Percentiles rank a stretch among this genome's conserved stretches.
These are phyloP conservation scores for Pythium volutum DNA, from an alignment of 352 stramenopile genomes.

Conservation along the genomic window DNA sequence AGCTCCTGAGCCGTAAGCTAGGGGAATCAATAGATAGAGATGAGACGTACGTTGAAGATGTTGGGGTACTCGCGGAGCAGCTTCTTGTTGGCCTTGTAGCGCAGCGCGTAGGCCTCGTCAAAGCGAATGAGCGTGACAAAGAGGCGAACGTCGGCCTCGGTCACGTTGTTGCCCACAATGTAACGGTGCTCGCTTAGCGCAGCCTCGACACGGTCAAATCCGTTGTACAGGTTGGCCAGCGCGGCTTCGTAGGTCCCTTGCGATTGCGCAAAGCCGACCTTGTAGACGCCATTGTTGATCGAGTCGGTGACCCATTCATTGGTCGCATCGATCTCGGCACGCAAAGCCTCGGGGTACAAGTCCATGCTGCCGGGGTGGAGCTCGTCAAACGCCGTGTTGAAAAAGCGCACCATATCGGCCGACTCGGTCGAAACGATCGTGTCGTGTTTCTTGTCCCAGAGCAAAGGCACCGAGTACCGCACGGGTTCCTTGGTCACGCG, in stretches of 20 bases:
- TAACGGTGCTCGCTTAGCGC: constrained; percentile 72
- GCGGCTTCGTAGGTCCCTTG: constrained; percentile 88
- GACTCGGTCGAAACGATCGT: constrained; percentile 97
- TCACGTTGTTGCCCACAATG: constrained; percentile 67
- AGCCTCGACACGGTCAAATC: constrained; percentile 82
- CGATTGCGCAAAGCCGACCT: constrained; percentile 47
- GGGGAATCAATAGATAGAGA: neutral
- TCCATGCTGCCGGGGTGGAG: constrained; percentile 77
- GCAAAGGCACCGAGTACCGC: constrained; percentile 92
- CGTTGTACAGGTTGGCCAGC: constrained; percentile 75
- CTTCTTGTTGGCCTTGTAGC: constrained; percentile 84
- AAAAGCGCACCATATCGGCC: constrained; percentile 94
- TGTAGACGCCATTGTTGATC: constrained; percentile 93
- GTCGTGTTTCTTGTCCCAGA: constrained; percentile 93
- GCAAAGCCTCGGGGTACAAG: constrained; percentile 82
- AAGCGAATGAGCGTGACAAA: constrained; percentile 94
- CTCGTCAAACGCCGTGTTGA: constrained; percentile 91
- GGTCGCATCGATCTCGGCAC: constrained; percentile 72
- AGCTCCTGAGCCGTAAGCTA: neutral
- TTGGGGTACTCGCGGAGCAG: constrained; percentile 80
- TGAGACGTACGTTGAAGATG: constrained; percentile 56
- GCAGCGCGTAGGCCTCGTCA: constrained; percentile 90
- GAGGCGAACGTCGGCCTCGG: constrained; percentile 86
- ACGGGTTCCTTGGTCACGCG: constrained; percentile 44
- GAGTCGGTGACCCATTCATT: constrained; percentile 91